Base-by-base conservation (phyloP, 2,329 filamentous ascomycete genomes). In the Aspergillus sp. region DNA sequence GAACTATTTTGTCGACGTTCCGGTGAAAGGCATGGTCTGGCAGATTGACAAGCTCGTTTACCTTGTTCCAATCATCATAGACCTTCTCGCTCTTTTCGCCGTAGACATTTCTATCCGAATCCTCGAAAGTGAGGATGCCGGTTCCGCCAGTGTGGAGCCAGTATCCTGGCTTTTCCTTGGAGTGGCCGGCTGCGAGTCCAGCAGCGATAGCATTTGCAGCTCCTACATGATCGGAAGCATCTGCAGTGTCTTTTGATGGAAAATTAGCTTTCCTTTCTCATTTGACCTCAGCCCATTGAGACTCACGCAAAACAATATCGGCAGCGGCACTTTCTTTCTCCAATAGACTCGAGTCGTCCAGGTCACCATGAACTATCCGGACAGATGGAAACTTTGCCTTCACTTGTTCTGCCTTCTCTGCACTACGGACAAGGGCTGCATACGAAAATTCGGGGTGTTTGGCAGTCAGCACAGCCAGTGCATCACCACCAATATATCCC, bases 391-490 rank as follows among this genome's bases (percentile, higher is more conserved):
- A 51, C 31, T 26, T 11, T 2, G 33, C 10, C 11, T 47, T 33
- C 6, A 51, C 42, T 12, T 42, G 30, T 32, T 43, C 9, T 3
- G 29, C 37, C 9, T 33, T 49, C 6, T 46, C 43, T 7, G 33
- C 7, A 6, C 34, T 42, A 8, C 49, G 47, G 6, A 46, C 45
- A 3, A 52, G 43, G 1, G 40, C n/a, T 26, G 42, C 28, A 19
- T 19, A 19, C 26, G 39, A 32, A n/a, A 44, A n/a, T 1, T 42
- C 11, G 5, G 47, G 44, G 28, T 50, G 39, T 19, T 43, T 37
- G 36, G 57, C 47, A 34, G 72, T 48, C 26, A 73, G 58, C 46
- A 72, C 66, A 19, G 58, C 62, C 59, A 72, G 65, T 38, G 71
- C 60, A 37, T 62, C 58, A 34, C 61, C 60, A 26, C 61, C 63